Evolutionary conservation across 2,329 filamentous ascomycete genomes (phyloP).

Genomic region (Botrytis porri): DNA sequence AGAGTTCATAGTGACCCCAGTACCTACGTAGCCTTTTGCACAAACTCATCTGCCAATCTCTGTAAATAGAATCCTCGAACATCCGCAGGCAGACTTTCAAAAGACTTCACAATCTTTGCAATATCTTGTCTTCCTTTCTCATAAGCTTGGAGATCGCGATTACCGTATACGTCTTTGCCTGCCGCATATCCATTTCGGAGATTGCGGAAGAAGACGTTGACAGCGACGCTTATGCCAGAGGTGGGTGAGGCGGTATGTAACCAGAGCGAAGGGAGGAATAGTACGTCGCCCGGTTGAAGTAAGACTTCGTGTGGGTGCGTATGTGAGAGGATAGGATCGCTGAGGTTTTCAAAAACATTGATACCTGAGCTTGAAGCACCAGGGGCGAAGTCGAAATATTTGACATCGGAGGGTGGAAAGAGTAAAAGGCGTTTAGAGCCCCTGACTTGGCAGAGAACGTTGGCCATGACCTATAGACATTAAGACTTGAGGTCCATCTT

Average conservation of each 20-base stretch:
- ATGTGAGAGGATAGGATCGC: constrained; percentile 41
- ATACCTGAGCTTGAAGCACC: constrained; percentile 78
- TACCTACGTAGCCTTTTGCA: constrained; percentile 22
- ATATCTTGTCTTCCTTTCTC: constrained; percentile 76
- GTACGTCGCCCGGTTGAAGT: constrained; percentile 68
- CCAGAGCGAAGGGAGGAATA: constrained; percentile 84
- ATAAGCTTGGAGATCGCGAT: constrained; percentile 79
- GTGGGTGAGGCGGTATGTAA: constrained; percentile 69
- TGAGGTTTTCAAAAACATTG: constrained; percentile 60
- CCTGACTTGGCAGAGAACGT: constrained; percentile 75
- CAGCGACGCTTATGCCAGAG: constrained; percentile 62
- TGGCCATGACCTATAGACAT: constrained; percentile 69
- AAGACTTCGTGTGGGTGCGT: constrained; percentile 66
- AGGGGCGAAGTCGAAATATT: constrained; percentile 65
- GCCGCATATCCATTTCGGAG: constrained; percentile 64
- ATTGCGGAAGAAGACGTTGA: constrained; percentile 87
- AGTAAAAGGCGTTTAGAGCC: constrained; percentile 72
- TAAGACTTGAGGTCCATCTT: not conserved
- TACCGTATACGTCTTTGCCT: constrained; percentile 84
- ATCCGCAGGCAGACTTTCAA: constrained; percentile 62
- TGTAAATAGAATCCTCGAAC: constrained; percentile 73
- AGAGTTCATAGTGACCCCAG: not conserved
- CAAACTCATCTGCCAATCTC: constrained; percentile 67
- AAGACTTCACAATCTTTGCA: constrained; percentile 60
- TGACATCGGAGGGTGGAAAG: constrained; percentile 75